phyloP scores from a whole-genome alignment of 148 eudicot species.

The Camellia sinensis region DNA sequence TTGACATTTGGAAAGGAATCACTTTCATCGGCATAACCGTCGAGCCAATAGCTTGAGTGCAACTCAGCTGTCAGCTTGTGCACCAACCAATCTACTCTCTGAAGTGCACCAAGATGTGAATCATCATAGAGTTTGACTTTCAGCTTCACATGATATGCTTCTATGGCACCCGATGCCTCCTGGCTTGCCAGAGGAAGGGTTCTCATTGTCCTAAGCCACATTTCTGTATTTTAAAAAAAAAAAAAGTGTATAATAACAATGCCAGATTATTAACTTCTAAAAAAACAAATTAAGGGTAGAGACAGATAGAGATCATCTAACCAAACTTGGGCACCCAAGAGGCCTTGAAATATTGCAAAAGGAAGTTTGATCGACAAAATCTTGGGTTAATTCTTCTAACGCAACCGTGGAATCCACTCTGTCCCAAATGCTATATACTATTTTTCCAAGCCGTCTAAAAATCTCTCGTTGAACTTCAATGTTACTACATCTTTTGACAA shows the following conservation, averaged over 20 bases:
- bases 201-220: conserved; percentile 83
- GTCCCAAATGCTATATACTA: conserved; percentile 67
- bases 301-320: conserved; percentile 24
- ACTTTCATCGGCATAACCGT: conserved; percentile 85
- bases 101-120: conserved; percentile 72
- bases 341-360: conserved; percentile 83
- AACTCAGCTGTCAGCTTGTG: conserved; percentile 85
- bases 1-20: conserved; percentile 77
- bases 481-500: conserved; percentile 65
- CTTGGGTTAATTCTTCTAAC: conserved; percentile 57
- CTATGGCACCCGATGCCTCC: conserved; percentile 91
- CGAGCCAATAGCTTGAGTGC: conserved; percentile 91
- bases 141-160: conserved; percentile 92
- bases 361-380: conserved; percentile 66
- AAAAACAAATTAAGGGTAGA: too few relatives aligned
- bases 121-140: conserved; percentile 81
- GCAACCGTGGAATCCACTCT: conserved; percentile 46
- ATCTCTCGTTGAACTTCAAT: conserved; percentile 68
- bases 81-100: conserved; percentile 92
- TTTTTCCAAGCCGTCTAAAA: conserved; percentile 68
- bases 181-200: conserved; percentile 84
- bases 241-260: neutral
- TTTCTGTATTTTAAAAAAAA: conserved; percentile 40
- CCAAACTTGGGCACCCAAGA: conserved; percentile 91
- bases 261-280: neutral